Evolutionary conservation across 108 stramenopile genomes (phyloP).

Genomic region (Cyclostephanos invisitatus): DNA sequence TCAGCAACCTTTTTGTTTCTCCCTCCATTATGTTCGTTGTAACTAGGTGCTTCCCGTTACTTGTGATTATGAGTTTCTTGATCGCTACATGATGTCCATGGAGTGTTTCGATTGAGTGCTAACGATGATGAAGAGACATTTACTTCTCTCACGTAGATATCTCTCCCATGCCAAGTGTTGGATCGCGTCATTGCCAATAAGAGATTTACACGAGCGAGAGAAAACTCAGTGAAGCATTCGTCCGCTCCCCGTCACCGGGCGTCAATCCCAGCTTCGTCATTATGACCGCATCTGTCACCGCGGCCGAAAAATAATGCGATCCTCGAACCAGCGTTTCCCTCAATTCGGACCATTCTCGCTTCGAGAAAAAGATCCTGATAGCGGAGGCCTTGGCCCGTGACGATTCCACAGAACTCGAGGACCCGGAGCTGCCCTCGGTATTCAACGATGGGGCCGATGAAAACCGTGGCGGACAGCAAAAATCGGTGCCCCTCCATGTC

Average conservation of each 20-base stretch:
- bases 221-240: conserved; percentile 30
- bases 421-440: background rate
- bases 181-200: too few species aligned
- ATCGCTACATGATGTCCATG: too few species aligned
- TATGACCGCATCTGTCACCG: conserved; percentile 34
- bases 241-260: background rate
- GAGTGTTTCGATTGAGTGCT: too few species aligned
- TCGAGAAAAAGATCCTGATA: conserved; percentile 38
- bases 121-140: too few species aligned
- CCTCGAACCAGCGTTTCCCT: conserved; percentile 20
- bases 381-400: conserved; percentile 34
- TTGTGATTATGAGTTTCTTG: too few species aligned
- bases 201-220: conserved; percentile 30
- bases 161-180: too few species aligned
- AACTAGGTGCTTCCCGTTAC: too few species aligned
- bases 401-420: background rate
- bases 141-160: too few species aligned
- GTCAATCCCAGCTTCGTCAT: conserved; percentile 35
- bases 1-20: too few species aligned
- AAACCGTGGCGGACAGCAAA: conserved; percentile 61
- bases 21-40: too few species aligned
- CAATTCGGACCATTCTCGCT: conserved; percentile 37
- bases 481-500: conserved; percentile 74
- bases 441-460: background rate
- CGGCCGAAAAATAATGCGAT: conserved; percentile 36